Base-by-base conservation (phyloP, 2,329 filamentous ascomycete genomes). In the Niveomyces coronatus region DNA sequence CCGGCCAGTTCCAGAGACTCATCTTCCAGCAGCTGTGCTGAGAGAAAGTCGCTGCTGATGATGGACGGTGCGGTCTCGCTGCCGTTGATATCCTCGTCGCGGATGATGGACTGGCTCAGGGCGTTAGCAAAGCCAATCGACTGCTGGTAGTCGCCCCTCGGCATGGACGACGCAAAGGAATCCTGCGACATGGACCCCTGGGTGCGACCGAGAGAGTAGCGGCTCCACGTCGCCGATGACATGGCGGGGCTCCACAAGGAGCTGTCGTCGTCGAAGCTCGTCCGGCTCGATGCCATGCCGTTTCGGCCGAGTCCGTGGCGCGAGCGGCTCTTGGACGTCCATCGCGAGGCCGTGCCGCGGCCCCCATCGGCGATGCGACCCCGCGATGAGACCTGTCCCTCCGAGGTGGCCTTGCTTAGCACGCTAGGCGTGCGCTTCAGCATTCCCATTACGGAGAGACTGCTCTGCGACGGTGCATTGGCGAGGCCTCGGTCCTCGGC, bases 71-170 rank as follows among this genome's bases (percentile, higher is more conserved):
- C 57, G 45, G 57, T 62, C 45, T 66, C 61, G 1, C 67, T 63
- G 29, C 68, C 68, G 9, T 71, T 70, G 13, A 74, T 71, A 31
- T 73, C 71, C 51, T 93, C 86, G 51, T 95, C 89, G 4, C 91
- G 83, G 47, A 94, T 94, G 47, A 96, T 98, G 24, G 89, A 89
- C 56, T 96, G 89, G 50, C 87, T 94, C 9, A 98, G 70, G 4
- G 91, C 91, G 56, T 94, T 96, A 39, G 91, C 91, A 54, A 98
- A 98, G 1, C 91, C 91, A 53, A 98, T 94, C 1, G 87, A 93
- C 60, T 94, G 88, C 60, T 95, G 87, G 57, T 89, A 95, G 51
- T 94, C 87, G 29, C 77, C 79, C 32, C 79, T 74, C 5, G 77
- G 79, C 57, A 81, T 81, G 23, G 78, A 74, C 2, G 85, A 87